A percentile compares a stretch with the other conserved stretches of the same genome.
Evolutionary conservation across 768 basidiomycete species (phyloP).

Genomic region (Boletus subparvulus): DNA sequence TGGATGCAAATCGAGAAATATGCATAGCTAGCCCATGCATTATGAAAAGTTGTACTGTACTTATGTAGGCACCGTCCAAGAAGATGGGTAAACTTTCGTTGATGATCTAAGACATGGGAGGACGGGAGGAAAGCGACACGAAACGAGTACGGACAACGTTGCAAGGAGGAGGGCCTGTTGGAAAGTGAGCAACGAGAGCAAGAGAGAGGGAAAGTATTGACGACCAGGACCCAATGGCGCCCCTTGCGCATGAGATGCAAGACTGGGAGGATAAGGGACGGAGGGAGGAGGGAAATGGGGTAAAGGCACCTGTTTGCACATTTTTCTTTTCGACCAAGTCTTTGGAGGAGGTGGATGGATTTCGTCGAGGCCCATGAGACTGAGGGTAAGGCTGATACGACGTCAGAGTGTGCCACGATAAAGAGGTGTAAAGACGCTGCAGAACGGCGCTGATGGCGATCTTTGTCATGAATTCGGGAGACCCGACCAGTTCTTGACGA

Average conservation of each 20-base stretch:
- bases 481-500: conserved; percentile 37
- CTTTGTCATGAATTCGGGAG: conserved; percentile 74
- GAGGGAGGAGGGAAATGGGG: background rate
- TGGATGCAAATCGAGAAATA: no score
- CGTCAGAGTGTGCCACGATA: background rate
- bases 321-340: conserved; percentile 63
- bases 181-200: background rate
- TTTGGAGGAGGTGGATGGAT: conserved; percentile 80
- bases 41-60: no score
- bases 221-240: conserved; percentile 93
- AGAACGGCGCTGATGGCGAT: conserved; percentile 62
- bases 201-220: conserved; percentile 33
- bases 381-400: conserved; percentile 70
- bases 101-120: conserved; percentile 55
- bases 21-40: no score
- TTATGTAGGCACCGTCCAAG: conserved; percentile 72
- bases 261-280: conserved; percentile 37
- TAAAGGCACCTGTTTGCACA: conserved; percentile 59
- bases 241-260: conserved; percentile 58
- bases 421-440: conserved; percentile 76
- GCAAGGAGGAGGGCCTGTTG: conserved; percentile 72
- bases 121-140: background rate
- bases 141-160: conserved; percentile 65
- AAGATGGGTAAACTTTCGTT: conserved; percentile 87
- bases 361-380: conserved; percentile 92